Evolutionary conservation across 768 basidiomycete species (phyloP).

Genomic region (Serendipita indica): DNA sequence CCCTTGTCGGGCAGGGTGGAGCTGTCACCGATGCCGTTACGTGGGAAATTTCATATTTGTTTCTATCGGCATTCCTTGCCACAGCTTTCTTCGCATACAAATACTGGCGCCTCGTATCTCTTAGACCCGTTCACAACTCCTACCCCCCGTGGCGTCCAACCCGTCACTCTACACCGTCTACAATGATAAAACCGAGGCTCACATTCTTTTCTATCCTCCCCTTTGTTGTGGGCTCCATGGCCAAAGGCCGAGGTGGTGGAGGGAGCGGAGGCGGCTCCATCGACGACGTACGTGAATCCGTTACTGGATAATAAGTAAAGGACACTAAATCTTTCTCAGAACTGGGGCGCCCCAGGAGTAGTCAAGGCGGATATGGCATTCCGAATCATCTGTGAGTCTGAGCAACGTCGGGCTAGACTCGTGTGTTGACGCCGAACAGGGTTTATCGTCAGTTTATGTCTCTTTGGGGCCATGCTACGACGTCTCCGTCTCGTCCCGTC

Average conservation of each 20-base stretch:
- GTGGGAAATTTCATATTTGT: too few relatives aligned
- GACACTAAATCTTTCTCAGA: neutral
- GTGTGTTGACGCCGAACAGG: too few relatives aligned
- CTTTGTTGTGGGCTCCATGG: neutral
- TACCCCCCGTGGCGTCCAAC: neutral
- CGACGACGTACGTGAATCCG: neutral
- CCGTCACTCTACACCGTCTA: neutral
- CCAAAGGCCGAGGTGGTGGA: neutral
- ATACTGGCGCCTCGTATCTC: neutral
- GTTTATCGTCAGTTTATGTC: neutral
- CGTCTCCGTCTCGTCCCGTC: neutral
- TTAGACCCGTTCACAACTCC: neutral
- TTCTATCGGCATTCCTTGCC: too few relatives aligned
- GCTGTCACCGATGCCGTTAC: too few relatives aligned
- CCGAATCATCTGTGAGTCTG: neutral
- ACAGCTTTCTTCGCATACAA: neutral
- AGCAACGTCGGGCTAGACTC: too few relatives aligned
- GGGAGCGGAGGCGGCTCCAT: neutral
- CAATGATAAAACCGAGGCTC: neutral
- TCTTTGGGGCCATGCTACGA: neutral
- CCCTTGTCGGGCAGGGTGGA: too few relatives aligned
- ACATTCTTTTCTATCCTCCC: neutral
- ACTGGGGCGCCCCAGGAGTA: neutral
- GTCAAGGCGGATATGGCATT: neutral
- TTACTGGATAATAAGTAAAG: neutral